Base-by-base conservation (phyloP, 2,329 filamentous ascomycete genomes). In the Monosporascus sp. region DNA sequence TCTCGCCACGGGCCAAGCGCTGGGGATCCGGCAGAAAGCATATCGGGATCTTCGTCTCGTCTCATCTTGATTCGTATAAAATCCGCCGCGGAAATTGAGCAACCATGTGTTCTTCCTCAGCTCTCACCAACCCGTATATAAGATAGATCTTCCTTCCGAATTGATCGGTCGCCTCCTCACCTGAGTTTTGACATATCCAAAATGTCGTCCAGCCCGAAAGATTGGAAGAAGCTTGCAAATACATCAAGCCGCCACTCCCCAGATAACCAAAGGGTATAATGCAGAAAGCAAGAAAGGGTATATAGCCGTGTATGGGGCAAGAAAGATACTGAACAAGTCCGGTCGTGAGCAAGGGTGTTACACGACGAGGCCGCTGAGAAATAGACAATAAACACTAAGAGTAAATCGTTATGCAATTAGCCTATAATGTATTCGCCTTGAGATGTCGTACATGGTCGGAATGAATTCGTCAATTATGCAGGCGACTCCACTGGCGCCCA, bases 351-450 rank as follows among this genome's bases (percentile, higher is more conserved):
- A 44, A 46, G 31, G 11, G 11, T 15, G 22, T 46, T 17, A 28
- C 43, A 24, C 9, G 24, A n/a, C 24, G 43, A 20, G 11, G 7
- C 11, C 8, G 20, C 17, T 38, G 31, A n/a, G 43, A 20, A 50
- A 31, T 50, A 50, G 7, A 50, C 48, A 50, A 50, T 50, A 50
- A 43, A 41, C 37, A 40, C 35, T 50, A 40, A 22, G 15, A 48
- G 22, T 14, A 43, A 1, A 18, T 43, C 18, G 40, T 43, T 46
- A 46, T 18, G 43, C 22, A 8, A 15, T 17, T 17, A 46, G 20
- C 43, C 17, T 26, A 31, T 15, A n/a, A 28, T 46, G 6, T 8
- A 22, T 20, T 46, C 43, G n/a, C n/a, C 43, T 46, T 46, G 17
- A 18, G 6, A 24, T 9, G 40, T 43, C 40, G 40, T 43, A 43